Percentiles rank a stretch among this genome's conserved stretches.
These are phyloP conservation scores for Dactylonectria estremocensis DNA, from an alignment of 2,329 filamentous ascomycete genomes.

Conservation along the genomic window DNA sequence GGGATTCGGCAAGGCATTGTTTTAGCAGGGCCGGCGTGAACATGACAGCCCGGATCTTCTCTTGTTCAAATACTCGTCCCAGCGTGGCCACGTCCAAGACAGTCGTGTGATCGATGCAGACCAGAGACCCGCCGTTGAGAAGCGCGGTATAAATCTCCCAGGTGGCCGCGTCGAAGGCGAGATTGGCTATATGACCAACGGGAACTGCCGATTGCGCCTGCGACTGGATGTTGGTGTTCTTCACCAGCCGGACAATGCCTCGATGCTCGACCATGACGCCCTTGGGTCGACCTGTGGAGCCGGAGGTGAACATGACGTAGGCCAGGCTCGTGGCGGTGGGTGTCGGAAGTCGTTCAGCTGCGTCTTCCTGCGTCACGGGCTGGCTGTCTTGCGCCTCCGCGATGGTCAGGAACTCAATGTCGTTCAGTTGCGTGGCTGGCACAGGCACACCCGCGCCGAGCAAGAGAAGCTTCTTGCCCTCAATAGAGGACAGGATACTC, in stretches of 20 bases:
- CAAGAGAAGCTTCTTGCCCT: conserved; percentile 21
- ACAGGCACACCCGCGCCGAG: background rate
- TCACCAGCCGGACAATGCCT: background rate
- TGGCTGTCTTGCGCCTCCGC: background rate
- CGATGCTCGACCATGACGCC: conserved; percentile 3
- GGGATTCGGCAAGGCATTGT: conserved; percentile 34
- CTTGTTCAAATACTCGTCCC: conserved; percentile 15
- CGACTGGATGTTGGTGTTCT: background rate
- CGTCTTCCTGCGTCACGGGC: no score
- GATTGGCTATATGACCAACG: background rate
- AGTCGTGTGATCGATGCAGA: background rate
- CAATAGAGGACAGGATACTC: conserved; percentile 24
- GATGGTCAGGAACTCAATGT: conserved; percentile 10
- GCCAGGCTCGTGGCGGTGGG: background rate
- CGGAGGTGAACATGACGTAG: conserved; percentile 1
- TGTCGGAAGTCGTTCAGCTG: no score
- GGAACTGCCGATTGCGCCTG: background rate
- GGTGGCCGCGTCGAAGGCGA: background rate
- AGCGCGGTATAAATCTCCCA: conserved; percentile 1
- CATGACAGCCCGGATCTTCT: conserved; percentile 17
- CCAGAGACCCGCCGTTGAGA: background rate
- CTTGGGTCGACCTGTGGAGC: background rate
- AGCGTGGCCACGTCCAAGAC: background rate
- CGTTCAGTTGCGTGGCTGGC: background rate
- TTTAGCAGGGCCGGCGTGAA: conserved; percentile 40